phyloP scores from a whole-genome alignment of 352 stramenopile genomes.

The Globisporangium iwayamae region DNA sequence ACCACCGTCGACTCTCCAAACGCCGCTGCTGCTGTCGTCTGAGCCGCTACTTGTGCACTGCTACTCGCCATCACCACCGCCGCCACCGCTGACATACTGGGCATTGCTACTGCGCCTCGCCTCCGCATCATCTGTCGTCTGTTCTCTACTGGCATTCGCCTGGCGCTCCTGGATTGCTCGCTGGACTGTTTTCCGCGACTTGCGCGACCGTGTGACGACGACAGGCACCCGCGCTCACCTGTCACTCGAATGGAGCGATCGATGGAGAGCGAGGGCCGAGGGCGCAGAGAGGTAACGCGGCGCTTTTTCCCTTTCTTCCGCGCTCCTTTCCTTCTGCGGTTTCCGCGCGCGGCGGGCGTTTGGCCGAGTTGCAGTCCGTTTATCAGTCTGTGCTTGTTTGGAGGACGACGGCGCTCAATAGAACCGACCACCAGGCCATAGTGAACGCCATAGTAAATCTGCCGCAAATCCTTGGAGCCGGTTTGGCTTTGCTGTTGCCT shows the following conservation, averaged over 20 bases:
- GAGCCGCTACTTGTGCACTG: neutral
- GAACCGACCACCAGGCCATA: neutral
- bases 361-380: neutral
- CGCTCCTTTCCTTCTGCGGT: neutral
- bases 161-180: neutral
- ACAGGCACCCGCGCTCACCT: neutral
- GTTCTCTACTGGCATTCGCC: neutral
- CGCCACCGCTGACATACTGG: neutral
- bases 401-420: slow-evolving; percentile 2
- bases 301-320: neutral
- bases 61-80: neutral
- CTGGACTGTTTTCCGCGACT: neutral
- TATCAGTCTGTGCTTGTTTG: neutral
- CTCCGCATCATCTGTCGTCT: neutral
- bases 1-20: slow-evolving; percentile 3
- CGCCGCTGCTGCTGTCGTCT: neutral
- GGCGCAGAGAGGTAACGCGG: neutral
- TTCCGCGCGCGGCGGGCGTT: neutral
- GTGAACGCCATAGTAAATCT: neutral
- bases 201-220: neutral
- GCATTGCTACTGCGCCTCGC: neutral
- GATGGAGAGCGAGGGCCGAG: neutral
- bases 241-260: neutral
- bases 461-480: slow-evolving; percentile 24
- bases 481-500: slow-evolving; percentile 17